Conservation (phyloP, 495 filamentous ascomycete species). For the Penicillium herquei region DNA sequence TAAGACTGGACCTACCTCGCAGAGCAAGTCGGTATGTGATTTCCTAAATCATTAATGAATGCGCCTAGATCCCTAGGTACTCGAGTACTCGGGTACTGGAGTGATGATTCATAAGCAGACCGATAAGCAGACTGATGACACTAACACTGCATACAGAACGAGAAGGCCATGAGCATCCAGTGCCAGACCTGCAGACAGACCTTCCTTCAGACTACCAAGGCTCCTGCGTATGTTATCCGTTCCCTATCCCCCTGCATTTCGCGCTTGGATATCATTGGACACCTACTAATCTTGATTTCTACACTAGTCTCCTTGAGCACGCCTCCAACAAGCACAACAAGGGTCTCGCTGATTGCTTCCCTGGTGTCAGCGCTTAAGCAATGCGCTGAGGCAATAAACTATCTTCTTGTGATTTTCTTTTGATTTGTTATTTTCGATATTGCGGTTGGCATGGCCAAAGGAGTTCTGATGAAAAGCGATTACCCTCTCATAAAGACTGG, state of each 20-base stretch:
- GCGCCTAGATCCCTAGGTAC: too few relatives aligned
- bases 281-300: slow-evolving; percentile 2
- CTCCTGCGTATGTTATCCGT: slow-evolving; percentile 23
- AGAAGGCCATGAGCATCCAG: slow-evolving; percentile 29
- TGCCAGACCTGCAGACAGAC: slow-evolving; percentile 28
- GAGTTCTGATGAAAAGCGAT: slow-evolving; percentile 13
- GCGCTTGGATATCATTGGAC: background rate
- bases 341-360: slow-evolving; percentile 27
- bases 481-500: background rate
- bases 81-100: too few relatives aligned
- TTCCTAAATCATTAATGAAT: background rate
- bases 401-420: too few relatives aligned
- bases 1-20: slow-evolving; percentile 23
- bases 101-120: too few relatives aligned
- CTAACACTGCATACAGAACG: slow-evolving; percentile 17
- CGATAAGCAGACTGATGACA: background rate
- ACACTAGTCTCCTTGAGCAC: slow-evolving; percentile 25
- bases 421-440: background rate
- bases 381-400: background rate
- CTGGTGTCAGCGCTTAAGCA: slow-evolving; percentile 9
- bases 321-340: slow-evolving; percentile 32
- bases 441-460: slow-evolving; percentile 12
- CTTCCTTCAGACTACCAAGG: slow-evolving; percentile 31
- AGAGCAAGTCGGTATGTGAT: slow-evolving; percentile 23
- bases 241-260: background rate